Conservation (phyloP, 768 basidiomycete genomes). For the Goffeauzyma gilvescens region DNA sequence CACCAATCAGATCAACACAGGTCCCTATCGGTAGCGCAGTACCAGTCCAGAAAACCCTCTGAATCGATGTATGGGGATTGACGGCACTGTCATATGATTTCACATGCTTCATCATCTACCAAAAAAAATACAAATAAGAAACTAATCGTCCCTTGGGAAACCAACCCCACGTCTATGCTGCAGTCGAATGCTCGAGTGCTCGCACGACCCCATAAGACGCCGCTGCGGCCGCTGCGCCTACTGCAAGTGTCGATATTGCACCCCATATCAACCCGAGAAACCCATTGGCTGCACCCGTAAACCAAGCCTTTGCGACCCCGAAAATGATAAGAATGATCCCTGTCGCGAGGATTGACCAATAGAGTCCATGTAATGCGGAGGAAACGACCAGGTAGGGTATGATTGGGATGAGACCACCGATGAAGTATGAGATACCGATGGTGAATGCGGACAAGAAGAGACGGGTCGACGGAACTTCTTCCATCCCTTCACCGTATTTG, state of each 20-base stretch:
- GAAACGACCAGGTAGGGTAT: slow-evolving; percentile 79
- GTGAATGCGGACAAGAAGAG: slow-evolving; percentile 35
- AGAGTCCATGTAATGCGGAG: slow-evolving; percentile 40
- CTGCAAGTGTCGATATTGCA: slow-evolving; percentile 3
- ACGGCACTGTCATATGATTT: no score
- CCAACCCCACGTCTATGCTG: no score
- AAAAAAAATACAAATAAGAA: no score
- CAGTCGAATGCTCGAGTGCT: neutral
- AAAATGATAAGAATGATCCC: slow-evolving; percentile 72
- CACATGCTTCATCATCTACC: no score
- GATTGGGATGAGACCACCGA: slow-evolving; percentile 84
- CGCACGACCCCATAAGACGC: slow-evolving; percentile 3
- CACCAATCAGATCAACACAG: no score
- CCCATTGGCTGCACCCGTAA: slow-evolving; percentile 39
- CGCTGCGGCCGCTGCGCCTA: slow-evolving; percentile 3
- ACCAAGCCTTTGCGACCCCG: slow-evolving; percentile 70
- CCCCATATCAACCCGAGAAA: slow-evolving; percentile 3
- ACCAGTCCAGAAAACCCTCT: no score
- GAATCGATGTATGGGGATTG: no score
- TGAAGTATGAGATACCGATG: slow-evolving; percentile 80
- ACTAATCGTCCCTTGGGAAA: no score
- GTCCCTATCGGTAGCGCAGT: no score
- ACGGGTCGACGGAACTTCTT: slow-evolving; percentile 69
- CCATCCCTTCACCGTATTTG: slow-evolving; percentile 87
- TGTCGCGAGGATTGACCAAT: slow-evolving; percentile 49